Percentiles rank a stretch among this genome's conserved stretches.
phyloP scores from a whole-genome alignment of 2,329 filamentous ascomycete genomes.

The Penicillium sp. region DNA sequence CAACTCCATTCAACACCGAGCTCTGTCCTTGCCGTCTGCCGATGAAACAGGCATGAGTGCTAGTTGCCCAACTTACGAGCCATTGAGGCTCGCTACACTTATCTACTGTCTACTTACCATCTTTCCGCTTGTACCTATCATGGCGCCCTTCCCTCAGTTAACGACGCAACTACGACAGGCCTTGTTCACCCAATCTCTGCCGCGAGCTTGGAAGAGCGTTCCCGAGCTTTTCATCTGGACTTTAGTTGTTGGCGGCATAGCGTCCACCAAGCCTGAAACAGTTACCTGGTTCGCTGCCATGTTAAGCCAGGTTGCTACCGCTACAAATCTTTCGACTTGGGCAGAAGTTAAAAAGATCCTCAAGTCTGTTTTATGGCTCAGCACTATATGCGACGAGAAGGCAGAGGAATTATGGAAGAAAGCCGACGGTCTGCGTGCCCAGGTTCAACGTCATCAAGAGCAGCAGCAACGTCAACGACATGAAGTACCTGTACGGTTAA shows the following conservation, averaged over 20 bases:
- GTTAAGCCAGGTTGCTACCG: slow-evolving; percentile 16
- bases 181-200: slow-evolving; percentile 15
- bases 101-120: slow-evolving; percentile 22
- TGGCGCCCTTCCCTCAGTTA: slow-evolving; percentile 21
- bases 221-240: slow-evolving; percentile 20
- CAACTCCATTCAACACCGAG: slow-evolving; percentile 24
- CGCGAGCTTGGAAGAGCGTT: slow-evolving; percentile 15
- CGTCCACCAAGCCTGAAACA: slow-evolving; percentile 18
- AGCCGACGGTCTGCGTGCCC: slow-evolving; percentile 9
- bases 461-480: slow-evolving; percentile 8
- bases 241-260: slow-evolving; percentile 20
- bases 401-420: slow-evolving; percentile 20
- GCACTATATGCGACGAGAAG: slow-evolving; percentile 20
- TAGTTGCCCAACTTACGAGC: slow-evolving; percentile 16
- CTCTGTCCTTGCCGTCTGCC: slow-evolving; percentile 18
- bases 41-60: slow-evolving; percentile 5
- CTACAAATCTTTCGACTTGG: slow-evolving; percentile 19
- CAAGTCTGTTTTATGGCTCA: slow-evolving; percentile 20
- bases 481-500: neutral
- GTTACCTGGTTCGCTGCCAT: slow-evolving; percentile 18
- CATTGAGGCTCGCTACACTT: slow-evolving; percentile 20
- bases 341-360: slow-evolving; percentile 17
- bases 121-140: slow-evolving; percentile 20
- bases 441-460: slow-evolving; percentile 8
- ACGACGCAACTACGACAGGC: slow-evolving; percentile 16